Evolutionary conservation across 148 eudicot species (phyloP).

Genomic region (Rhododendron ovatum): DNA sequence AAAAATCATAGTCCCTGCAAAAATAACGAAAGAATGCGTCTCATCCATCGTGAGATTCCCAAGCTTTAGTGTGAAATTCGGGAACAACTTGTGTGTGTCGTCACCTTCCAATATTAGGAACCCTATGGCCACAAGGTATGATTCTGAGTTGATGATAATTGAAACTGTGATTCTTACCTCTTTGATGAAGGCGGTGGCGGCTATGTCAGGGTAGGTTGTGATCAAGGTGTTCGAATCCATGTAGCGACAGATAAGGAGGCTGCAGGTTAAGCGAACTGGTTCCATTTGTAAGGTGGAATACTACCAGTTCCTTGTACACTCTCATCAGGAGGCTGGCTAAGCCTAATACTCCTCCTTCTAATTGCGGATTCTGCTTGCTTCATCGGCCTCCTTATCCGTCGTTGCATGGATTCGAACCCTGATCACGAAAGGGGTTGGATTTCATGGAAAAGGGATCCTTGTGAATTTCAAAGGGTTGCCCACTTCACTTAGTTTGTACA

Average conservation of each 20-base stretch:
- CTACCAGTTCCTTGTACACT: too few species aligned
- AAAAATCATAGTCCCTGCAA: too few species aligned
- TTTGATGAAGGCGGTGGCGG: conserved; percentile 30
- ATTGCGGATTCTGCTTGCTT: neutral
- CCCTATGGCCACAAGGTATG: conserved; percentile 40
- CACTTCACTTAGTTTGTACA: too few species aligned
- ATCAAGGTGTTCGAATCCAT: conserved; percentile 35
- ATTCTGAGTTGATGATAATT: conserved; percentile 26
- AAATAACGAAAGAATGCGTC: conserved; percentile 25
- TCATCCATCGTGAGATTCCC: conserved; percentile 20
- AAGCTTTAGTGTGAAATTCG: conserved; percentile 17
- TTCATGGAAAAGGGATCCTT: too few species aligned
- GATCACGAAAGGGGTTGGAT: too few species aligned
- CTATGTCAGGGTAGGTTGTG: conserved; percentile 39
- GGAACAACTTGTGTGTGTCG: conserved; percentile 33
- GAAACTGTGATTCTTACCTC: conserved; percentile 33
- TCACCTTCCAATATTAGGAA: conserved; percentile 49
- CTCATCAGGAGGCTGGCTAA: too few species aligned
- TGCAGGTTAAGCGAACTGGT: conserved; percentile 17
- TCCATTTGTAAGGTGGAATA: too few species aligned
- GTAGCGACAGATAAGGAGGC: conserved; percentile 32
- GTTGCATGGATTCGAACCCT: conserved; percentile 42
- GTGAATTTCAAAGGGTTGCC: too few species aligned
- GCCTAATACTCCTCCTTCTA: too few species aligned
- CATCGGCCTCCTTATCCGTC: conserved; percentile 30